Percentiles rank a stretch among this genome's conserved stretches.
These are phyloP conservation scores for Quercus phellos DNA, from an alignment of 331 rosid species.

Conservation along the genomic window DNA sequence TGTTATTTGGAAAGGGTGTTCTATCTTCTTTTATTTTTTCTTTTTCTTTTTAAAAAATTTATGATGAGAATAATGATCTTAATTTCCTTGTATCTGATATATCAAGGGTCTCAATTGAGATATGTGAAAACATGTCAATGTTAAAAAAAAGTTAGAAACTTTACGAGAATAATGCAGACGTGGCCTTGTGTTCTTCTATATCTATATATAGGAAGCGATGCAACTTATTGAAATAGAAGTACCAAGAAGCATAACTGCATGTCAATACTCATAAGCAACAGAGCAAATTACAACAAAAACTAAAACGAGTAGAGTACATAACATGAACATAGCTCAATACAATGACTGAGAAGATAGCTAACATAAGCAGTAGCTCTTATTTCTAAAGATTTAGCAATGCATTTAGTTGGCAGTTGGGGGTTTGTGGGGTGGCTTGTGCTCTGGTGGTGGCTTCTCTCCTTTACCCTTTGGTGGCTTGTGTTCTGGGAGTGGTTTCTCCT, in stretches of 20 bases:
- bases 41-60: too few relatives aligned
- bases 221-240: neutral
- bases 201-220: neutral
- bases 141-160: too few relatives aligned
- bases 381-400: neutral
- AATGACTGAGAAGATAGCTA: neutral
- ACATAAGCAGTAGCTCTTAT: neutral
- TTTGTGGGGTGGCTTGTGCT: constrained; percentile 4
- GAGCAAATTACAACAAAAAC: neutral
- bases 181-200: neutral
- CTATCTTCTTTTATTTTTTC: accelerated
- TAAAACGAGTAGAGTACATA: neutral
- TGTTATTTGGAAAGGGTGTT: too few relatives aligned
- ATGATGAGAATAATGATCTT: too few relatives aligned
- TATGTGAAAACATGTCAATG: too few relatives aligned
- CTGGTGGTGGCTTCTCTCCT: too few relatives aligned
- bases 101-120: too few relatives aligned
- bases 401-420: neutral
- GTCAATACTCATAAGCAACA: neutral
- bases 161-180: neutral
- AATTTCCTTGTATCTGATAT: too few relatives aligned
- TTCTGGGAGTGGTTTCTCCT: too few relatives aligned
- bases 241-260: neutral
- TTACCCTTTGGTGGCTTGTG: too few relatives aligned
- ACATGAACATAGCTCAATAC: neutral